phyloP scores from a whole-genome alignment of 192 early-diverging fungal genomes.

The Backusella liffmaniae region DNA sequence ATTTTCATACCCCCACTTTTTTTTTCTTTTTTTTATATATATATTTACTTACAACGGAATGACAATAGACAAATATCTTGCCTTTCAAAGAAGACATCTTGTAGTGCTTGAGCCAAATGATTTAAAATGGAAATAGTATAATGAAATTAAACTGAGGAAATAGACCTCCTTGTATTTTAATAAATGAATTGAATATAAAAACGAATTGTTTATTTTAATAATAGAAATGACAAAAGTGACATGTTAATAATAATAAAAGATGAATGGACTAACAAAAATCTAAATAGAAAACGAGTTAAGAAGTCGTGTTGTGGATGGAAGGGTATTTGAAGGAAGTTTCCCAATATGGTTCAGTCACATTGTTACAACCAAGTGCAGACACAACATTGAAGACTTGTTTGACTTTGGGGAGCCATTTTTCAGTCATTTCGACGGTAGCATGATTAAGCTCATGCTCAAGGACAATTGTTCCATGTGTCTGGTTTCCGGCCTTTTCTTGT shows the following conservation, averaged over 20 bases:
- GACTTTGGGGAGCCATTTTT: slow-evolving; percentile 39
- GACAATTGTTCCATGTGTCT: slow-evolving; percentile 25
- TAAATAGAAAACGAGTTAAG: background rate
- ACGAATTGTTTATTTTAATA: background rate
- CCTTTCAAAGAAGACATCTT: too few relatives aligned
- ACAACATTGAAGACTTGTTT: slow-evolving; percentile 31
- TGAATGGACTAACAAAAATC: background rate
- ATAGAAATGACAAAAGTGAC: background rate
- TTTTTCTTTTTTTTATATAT: too few relatives aligned
- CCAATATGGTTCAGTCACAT: slow-evolving; percentile 37
- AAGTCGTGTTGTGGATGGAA: background rate
- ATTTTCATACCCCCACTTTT: background rate
- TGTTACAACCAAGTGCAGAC: slow-evolving; percentile 23
- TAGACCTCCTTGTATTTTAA: too few relatives aligned
- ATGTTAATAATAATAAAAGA: background rate
- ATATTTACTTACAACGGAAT: too few relatives aligned
- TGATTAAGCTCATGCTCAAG: slow-evolving; percentile 44
- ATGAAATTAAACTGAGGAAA: too few relatives aligned
- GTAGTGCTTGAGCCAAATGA: too few relatives aligned
- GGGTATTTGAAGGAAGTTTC: slow-evolving; percentile 33
- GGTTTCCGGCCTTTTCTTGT: slow-evolving; percentile 10
- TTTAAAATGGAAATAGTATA: too few relatives aligned
- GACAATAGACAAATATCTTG: too few relatives aligned
- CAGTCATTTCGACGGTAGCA: slow-evolving; percentile 38
- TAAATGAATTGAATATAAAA: too few relatives aligned